Conservation (phyloP, 768 basidiomycete species). For the Hygrophorus russula region DNA sequence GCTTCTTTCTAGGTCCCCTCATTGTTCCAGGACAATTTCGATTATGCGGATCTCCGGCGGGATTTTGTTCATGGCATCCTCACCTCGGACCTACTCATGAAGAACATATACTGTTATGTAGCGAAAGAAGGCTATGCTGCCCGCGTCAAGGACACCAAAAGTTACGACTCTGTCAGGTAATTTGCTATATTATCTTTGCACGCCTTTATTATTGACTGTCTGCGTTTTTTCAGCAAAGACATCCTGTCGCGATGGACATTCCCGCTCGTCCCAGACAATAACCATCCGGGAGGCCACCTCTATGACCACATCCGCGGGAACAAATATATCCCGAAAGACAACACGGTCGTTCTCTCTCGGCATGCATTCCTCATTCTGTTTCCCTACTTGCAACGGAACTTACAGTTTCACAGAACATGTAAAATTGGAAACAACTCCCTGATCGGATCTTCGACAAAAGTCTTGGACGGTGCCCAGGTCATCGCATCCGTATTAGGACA, state of each 20-base stretch:
- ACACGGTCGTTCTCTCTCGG: slow-evolving; percentile 77
- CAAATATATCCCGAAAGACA: slow-evolving; percentile 76
- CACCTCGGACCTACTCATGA: slow-evolving; percentile 89
- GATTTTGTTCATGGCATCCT: slow-evolving; percentile 94
- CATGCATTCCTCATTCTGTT: slow-evolving; percentile 20
- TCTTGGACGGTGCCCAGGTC: slow-evolving; percentile 59
- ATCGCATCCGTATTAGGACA: slow-evolving; percentile 69
- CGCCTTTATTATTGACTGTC: slow-evolving; percentile 1
- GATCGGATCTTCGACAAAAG: slow-evolving; percentile 67
- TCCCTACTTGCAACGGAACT: neutral
- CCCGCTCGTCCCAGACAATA: slow-evolving; percentile 91
- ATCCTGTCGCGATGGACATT: slow-evolving; percentile 91
- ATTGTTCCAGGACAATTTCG: slow-evolving; percentile 97
- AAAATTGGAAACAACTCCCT: slow-evolving; percentile 74
- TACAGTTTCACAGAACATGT: slow-evolving; percentile 49
- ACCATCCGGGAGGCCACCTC: slow-evolving; percentile 68
- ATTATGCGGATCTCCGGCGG: slow-evolving; percentile 82
- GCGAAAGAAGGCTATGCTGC: slow-evolving; percentile 87
- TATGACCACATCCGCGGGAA: slow-evolving; percentile 87
- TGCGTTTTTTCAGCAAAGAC: slow-evolving; percentile 55
- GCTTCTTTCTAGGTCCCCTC: slow-evolving; percentile 64
- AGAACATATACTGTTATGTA: slow-evolving; percentile 86
- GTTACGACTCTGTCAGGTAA: slow-evolving; percentile 83
- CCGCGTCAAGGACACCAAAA: slow-evolving; percentile 85
- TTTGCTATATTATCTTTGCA: neutral